Conservation (phyloP, 306 rosid species). For the Quercus variabilis region DNA sequence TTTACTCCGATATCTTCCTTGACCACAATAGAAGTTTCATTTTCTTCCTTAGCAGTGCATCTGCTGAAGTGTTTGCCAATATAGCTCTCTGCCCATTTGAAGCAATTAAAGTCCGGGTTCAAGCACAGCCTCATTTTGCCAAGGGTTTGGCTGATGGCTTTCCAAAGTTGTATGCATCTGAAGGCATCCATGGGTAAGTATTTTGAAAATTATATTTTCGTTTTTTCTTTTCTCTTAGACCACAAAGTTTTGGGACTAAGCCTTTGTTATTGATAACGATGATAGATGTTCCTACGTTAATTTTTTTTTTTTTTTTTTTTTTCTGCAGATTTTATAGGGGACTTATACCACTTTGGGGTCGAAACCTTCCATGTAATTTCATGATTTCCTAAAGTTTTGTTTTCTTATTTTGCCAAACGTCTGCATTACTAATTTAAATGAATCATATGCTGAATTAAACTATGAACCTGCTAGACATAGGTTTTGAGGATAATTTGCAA, state of each 20-base stretch:
- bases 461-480: background rate
- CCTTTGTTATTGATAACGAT: background rate
- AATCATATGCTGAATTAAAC: background rate
- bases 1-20: slow-evolving; percentile 34
- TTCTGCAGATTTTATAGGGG: slow-evolving; percentile 62
- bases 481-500: slow-evolving; percentile 2
- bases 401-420: background rate
- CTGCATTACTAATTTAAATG: background rate
- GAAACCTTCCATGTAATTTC: slow-evolving; percentile 64
- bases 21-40: slow-evolving; percentile 41
- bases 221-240: slow-evolving; percentile 7
- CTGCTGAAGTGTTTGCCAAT: slow-evolving; percentile 62
- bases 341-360: slow-evolving; percentile 57
- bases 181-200: slow-evolving; percentile 47
- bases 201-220: background rate
- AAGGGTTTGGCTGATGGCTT: slow-evolving; percentile 53
- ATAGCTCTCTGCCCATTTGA: slow-evolving; percentile 57
- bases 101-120: slow-evolving; percentile 58
- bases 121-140: slow-evolving; percentile 48
- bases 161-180: slow-evolving; percentile 53
- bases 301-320: slow-evolving; percentile 8
- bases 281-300: slow-evolving; percentile 13
- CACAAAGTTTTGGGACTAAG: background rate
- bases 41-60: slow-evolving; percentile 50
- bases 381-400: slow-evolving; percentile 17